A percentile compares a stretch with the other conserved stretches of the same genome.
phyloP scores from a whole-genome alignment of 768 basidiomycete species.

The Kwoniella bestiolae region DNA sequence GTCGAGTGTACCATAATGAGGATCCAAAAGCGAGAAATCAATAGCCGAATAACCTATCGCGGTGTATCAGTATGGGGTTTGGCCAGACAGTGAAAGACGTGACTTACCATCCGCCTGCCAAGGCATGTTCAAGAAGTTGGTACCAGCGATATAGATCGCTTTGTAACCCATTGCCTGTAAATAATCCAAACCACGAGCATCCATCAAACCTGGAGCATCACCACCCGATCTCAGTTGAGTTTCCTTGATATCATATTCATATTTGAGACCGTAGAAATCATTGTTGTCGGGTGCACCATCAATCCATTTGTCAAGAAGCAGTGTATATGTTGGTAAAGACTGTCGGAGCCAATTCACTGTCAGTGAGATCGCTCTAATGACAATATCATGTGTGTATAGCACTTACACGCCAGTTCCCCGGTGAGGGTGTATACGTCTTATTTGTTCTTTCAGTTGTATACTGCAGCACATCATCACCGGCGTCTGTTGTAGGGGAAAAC shows the following conservation, averaged over 20 bases:
- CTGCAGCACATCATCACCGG: conserved; percentile 61
- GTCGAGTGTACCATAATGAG: conserved; percentile 82
- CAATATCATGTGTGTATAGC: too few species aligned
- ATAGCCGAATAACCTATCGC: conserved; percentile 85
- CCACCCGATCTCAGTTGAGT: conserved; percentile 88
- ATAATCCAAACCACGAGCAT: conserved; percentile 73
- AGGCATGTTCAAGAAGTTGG: conserved; percentile 91
- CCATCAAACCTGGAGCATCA: conserved; percentile 76
- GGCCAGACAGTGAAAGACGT: neutral
- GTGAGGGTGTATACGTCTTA: conserved; percentile 74
- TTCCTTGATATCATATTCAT: conserved; percentile 83
- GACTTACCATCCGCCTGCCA: conserved; percentile 93
- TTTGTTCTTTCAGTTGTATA: conserved; percentile 69
- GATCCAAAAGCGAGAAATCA: conserved; percentile 86
- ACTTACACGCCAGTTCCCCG: conserved; percentile 75
- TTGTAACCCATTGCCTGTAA: conserved; percentile 84
- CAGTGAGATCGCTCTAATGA: neutral
- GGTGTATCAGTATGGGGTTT: too few species aligned
- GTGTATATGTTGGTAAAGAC: conserved; percentile 55
- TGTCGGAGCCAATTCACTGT: conserved; percentile 15
- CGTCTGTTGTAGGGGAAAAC: conserved; percentile 14
- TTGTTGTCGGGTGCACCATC: conserved; percentile 92
- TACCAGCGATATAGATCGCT: conserved; percentile 88
- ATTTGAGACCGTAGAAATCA: conserved; percentile 79
- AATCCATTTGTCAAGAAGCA: conserved; percentile 85